phyloP scores from a whole-genome alignment of 2,329 filamentous ascomycete genomes.

The Curvularia sp. region DNA sequence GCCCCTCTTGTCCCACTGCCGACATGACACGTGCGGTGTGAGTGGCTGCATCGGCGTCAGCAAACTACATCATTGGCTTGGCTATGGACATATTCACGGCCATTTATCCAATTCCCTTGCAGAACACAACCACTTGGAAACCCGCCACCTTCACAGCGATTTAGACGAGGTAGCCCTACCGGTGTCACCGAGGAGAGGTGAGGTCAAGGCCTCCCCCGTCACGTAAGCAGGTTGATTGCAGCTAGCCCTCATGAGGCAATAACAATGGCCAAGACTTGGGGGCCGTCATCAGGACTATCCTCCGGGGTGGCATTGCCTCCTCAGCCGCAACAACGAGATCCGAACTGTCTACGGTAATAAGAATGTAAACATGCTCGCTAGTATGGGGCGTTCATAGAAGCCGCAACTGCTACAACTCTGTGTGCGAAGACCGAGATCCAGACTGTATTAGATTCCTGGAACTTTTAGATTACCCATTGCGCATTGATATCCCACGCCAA shows the following conservation, averaged over 20 bases:
- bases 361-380: conserved; percentile 19
- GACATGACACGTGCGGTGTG: background rate
- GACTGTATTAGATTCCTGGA: background rate
- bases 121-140: background rate
- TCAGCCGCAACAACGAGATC: conserved; percentile 5
- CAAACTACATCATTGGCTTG: background rate
- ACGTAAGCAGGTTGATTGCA: conserved; percentile 1
- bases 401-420: background rate
- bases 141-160: background rate
- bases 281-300: background rate
- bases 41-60: background rate
- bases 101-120: background rate
- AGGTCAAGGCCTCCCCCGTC: conserved; percentile 5
- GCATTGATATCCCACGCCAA: background rate
- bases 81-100: background rate
- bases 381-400: background rate
- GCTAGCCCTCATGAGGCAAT: conserved; percentile 18
- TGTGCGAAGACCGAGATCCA: background rate
- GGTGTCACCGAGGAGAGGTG: background rate
- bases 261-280: conserved; percentile 28
- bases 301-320: background rate
- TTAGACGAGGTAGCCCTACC: background rate
- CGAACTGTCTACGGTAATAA: conserved; percentile 30
- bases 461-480: background rate
- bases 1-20: background rate